A percentile compares a stretch with the other conserved stretches of the same genome.
These are phyloP conservation scores for Pseudognaphalium luteoalbum DNA, from an alignment of 129 eudicot species.

Conservation along the genomic window DNA sequence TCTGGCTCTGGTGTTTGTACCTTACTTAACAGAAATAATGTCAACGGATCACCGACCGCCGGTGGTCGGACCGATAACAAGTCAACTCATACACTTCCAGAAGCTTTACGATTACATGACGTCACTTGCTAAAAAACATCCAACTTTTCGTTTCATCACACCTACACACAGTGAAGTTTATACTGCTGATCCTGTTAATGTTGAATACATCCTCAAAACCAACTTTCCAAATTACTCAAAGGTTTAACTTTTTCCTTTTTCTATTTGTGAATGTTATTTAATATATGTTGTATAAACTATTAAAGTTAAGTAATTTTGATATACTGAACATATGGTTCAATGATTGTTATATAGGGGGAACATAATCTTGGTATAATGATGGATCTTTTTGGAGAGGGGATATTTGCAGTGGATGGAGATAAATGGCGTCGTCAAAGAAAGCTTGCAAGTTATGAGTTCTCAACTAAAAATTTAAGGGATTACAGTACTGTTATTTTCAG, in stretches of 20 bases:
- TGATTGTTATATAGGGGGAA: conserved; percentile 32
- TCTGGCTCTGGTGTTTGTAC: conserved; percentile 22
- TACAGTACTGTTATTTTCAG: conserved; percentile 56
- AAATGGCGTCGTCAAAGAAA: conserved; percentile 79
- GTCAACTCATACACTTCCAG: conserved; percentile 47
- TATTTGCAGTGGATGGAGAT: conserved; percentile 61
- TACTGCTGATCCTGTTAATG: conserved; percentile 55
- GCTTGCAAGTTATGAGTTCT: conserved; percentile 67
- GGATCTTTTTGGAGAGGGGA: conserved; percentile 72
- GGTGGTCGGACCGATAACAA: conserved; percentile 50
- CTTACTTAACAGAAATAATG: conserved; percentile 34
- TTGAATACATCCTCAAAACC: conserved; percentile 65
- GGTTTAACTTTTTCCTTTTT: not conserved
- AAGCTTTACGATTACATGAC: conserved; percentile 46
- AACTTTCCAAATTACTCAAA: conserved; percentile 50
- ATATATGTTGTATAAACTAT: too few relatives aligned
- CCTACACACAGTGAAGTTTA: conserved; percentile 55
- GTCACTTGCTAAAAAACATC: conserved; percentile 42
- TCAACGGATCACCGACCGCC: conserved; percentile 48
- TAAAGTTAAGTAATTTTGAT: too few relatives aligned
- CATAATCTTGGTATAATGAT: conserved; percentile 36
- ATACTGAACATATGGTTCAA: too few relatives aligned
- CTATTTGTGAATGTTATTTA: not conserved
- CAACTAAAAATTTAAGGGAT: conserved; percentile 52
- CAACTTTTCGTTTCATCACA: conserved; percentile 58